Conservation (phyloP, 106 monocot genomes). For the Dioscorea alata region DNA sequence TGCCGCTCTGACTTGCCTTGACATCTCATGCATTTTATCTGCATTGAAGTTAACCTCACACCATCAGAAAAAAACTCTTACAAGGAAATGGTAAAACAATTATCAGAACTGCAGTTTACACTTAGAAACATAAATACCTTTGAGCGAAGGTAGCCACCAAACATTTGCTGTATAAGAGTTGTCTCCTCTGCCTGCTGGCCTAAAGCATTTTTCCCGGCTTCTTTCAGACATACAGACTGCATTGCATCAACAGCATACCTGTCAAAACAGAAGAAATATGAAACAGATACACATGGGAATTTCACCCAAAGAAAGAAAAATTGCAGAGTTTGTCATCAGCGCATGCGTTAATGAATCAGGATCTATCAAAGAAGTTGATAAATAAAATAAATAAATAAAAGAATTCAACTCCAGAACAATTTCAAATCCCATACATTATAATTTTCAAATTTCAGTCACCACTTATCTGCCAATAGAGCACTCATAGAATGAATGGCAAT, state of each 20-base stretch:
- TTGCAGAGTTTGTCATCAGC: too few relatives aligned
- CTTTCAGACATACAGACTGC: slow-evolving; percentile 67
- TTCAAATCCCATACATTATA: too few relatives aligned
- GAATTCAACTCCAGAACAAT: too few relatives aligned
- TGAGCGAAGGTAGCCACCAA: slow-evolving; percentile 89
- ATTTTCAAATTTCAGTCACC: slow-evolving; percentile 46
- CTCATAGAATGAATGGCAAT: neutral
- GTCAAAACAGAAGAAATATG: slow-evolving; percentile 7
- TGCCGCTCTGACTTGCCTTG: slow-evolving; percentile 51
- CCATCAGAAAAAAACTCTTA: neutral
- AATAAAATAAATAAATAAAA: too few relatives aligned
- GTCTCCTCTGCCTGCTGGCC: slow-evolving; percentile 39
- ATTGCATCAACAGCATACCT: slow-evolving; percentile 87
- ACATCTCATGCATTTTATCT: slow-evolving; percentile 87
- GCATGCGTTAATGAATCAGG: too few relatives aligned
- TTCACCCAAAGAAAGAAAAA: too few relatives aligned
- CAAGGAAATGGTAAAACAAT: neutral
- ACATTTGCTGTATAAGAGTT: slow-evolving; percentile 70
- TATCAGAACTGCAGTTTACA: too few relatives aligned
- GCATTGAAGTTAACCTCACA: slow-evolving; percentile 6
- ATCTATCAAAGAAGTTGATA: too few relatives aligned
- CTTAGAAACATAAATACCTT: slow-evolving; percentile 38
- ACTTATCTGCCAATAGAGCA: slow-evolving; percentile 45
- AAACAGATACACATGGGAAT: neutral
- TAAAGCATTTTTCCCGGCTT: slow-evolving; percentile 23